Base-by-base conservation (phyloP, 768 basidiomycete genomes). In the Leccinum variicolor region DNA sequence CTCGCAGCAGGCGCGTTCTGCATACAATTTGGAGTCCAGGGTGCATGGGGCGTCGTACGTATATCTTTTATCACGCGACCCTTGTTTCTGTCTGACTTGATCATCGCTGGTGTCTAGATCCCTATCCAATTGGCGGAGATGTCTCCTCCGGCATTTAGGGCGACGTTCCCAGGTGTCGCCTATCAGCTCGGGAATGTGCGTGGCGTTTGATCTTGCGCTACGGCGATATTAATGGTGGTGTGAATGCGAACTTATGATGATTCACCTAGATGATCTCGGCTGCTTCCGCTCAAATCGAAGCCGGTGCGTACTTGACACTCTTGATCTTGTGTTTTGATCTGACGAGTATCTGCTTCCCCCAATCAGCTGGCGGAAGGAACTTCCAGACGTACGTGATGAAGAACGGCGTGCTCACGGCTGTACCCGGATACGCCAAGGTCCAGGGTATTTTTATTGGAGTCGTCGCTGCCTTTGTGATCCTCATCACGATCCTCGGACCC, bases 391-490 rank as follows among this genome's bases (percentile, higher is more conserved):
- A 77, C 5, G 69, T 86, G 41, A 65, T 75, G 8, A 23, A 58
- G 47, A 60, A 79, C 23, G 84, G 84, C 1, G 63, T 67, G 6
- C 64, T 66, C 0, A 75, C 69, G 3, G 60, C 64, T 23, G 82
- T 85, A 0, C 78, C 86, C 2, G 84, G 90, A 65, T 91, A 90
- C 62, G 88, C 86, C 3, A 85, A 67, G 23, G 90, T 91, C 5
- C 90, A 92, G 76, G 91, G 90, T 41, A 94, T 98, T 66, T 78
- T 98, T 36, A 87, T 97, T 48, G 94, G 94, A 8, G 79, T 81
- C 25, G 88, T 97, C 19, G 79, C 90, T 1, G 86, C 84, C 0
- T 95, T 88, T 61, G 84, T 92, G 45, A 72, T 96, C 47, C 28
- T 92, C 66, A 79, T 91, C 64, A 87, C 87, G 13, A 75, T 92